Conservation (phyloP, 2,329 filamentous ascomycete genomes). For the Diaporthe capsici region DNA sequence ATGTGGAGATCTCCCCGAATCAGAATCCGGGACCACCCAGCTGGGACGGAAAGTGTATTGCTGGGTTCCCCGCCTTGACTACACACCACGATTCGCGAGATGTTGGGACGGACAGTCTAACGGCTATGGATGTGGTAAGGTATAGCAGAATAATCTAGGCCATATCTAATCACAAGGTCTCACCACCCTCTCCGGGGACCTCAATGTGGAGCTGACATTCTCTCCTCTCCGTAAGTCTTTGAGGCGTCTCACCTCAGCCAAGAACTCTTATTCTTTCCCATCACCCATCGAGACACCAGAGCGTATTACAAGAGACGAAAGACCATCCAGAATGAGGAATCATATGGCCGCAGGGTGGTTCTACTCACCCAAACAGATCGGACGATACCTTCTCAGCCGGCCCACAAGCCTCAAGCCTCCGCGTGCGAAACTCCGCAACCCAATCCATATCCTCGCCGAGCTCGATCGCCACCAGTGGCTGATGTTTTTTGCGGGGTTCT, state of each 20-base stretch:
- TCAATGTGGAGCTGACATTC: neutral
- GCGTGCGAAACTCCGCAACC: conserved; percentile 20
- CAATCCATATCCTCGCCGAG: neutral
- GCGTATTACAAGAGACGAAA: no score
- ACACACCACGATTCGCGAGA: conserved; percentile 2
- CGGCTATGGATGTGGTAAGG: neutral
- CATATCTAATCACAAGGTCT: neutral
- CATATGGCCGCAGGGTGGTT: conserved; percentile 23
- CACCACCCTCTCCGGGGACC: neutral
- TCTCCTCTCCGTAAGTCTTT: neutral
- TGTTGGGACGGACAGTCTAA: neutral
- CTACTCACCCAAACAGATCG: conserved; percentile 17
- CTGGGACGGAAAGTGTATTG: neutral
- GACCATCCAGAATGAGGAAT: neutral
- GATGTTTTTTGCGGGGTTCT: conserved; percentile 23
- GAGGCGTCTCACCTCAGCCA: neutral
- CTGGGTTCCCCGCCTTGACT: conserved; percentile 21
- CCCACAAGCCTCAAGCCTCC: conserved; percentile 18
- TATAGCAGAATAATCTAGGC: neutral
- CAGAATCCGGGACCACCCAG: neutral
- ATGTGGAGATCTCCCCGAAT: neutral
- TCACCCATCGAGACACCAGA: neutral
- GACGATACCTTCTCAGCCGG: neutral
- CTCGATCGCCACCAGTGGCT: conserved; percentile 28
- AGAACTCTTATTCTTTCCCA: neutral